These are phyloP conservation scores for Cercis canadensis DNA, from an alignment of 306 rosid genomes.

Conservation along the genomic window DNA sequence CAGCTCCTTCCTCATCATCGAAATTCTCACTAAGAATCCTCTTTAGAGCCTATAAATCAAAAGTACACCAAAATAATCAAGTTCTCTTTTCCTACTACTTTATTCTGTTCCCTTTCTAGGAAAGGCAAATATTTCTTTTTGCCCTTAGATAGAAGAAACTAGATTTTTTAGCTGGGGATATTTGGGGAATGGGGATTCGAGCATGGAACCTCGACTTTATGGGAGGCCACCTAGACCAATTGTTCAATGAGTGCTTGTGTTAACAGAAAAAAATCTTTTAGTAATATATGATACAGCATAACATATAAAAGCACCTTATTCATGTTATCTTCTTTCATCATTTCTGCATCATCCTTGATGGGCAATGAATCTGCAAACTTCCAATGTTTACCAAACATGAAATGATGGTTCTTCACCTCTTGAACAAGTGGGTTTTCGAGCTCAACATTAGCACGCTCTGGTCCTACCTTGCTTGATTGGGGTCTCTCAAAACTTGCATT, in stretches of 20 bases:
- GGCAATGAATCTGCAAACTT: conserved; percentile 41
- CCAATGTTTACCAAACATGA: conserved; percentile 36
- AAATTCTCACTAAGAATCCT: conserved; percentile 74
- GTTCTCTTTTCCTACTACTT: background rate
- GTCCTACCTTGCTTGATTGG: conserved; percentile 40
- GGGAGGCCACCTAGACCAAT: too few relatives aligned
- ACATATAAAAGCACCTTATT: conserved; percentile 61
- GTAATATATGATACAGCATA: conserved; percentile 20
- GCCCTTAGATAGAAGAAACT: too few relatives aligned
- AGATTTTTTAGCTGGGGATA: too few relatives aligned
- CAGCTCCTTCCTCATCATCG: conserved; percentile 56
- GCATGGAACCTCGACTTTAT: too few relatives aligned
- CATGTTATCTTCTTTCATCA: conserved; percentile 61
- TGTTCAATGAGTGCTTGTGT: too few relatives aligned
- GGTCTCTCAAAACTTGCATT: conserved; percentile 44
- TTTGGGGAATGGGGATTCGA: too few relatives aligned
- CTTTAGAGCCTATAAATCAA: conserved; percentile 71
- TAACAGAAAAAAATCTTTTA: background rate
- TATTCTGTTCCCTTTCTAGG: conserved; percentile 18
- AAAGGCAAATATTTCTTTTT: conserved; percentile 25
- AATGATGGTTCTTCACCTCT: conserved; percentile 38
- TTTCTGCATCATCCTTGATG: conserved; percentile 45
- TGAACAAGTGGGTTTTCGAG: conserved; percentile 42
- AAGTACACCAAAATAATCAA: conserved; percentile 22
- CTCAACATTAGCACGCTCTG: conserved; percentile 38